These are phyloP conservation scores for Xylaria venustula DNA, from an alignment of 495 filamentous ascomycete species.

Conservation along the genomic window DNA sequence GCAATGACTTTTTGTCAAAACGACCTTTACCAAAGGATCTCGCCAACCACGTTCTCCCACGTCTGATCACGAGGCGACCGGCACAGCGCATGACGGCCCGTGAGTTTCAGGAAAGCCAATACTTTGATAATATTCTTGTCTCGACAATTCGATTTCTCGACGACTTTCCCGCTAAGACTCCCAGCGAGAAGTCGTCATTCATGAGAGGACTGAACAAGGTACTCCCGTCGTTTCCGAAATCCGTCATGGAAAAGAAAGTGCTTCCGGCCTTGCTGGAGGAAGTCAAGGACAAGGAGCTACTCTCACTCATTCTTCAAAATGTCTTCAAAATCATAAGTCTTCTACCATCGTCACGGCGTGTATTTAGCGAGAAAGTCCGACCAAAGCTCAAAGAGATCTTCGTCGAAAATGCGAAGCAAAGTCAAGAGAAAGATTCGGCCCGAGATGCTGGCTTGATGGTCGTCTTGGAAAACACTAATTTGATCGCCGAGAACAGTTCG, in stretches of 20 bases:
- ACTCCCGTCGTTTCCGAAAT: slow-evolving; percentile 83
- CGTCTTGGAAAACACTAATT: slow-evolving; percentile 74
- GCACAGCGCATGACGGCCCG: slow-evolving; percentile 82
- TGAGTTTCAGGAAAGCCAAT: slow-evolving; percentile 90
- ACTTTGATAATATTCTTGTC: slow-evolving; percentile 95
- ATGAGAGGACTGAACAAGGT: slow-evolving; percentile 85
- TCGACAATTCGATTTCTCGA: slow-evolving; percentile 95
- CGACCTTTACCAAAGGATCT: slow-evolving; percentile 78
- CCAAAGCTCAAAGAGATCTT: slow-evolving; percentile 84
- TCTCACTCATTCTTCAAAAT: slow-evolving; percentile 82
- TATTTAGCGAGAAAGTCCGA: slow-evolving; percentile 79
- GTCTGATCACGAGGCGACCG: slow-evolving; percentile 80
- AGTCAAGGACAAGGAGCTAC: slow-evolving; percentile 81
- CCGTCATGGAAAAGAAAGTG: slow-evolving; percentile 91
- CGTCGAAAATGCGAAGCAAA: slow-evolving; percentile 50
- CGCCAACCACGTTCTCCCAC: slow-evolving; percentile 67
- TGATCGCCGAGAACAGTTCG: slow-evolving; percentile 74
- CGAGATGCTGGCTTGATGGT: slow-evolving; percentile 90
- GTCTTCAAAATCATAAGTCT: slow-evolving; percentile 81
- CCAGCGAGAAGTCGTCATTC: slow-evolving; percentile 87
- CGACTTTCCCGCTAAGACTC: slow-evolving; percentile 82
- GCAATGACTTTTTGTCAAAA: slow-evolving; percentile 81
- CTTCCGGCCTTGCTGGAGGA: slow-evolving; percentile 87
- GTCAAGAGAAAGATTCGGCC: slow-evolving; percentile 71
- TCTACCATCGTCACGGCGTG: slow-evolving; percentile 70